Percentiles rank a stretch among this genome's conserved stretches.
phyloP scores from a whole-genome alignment of 1,284 basidiomycete species.

The Apiotrichum montevideense region DNA sequence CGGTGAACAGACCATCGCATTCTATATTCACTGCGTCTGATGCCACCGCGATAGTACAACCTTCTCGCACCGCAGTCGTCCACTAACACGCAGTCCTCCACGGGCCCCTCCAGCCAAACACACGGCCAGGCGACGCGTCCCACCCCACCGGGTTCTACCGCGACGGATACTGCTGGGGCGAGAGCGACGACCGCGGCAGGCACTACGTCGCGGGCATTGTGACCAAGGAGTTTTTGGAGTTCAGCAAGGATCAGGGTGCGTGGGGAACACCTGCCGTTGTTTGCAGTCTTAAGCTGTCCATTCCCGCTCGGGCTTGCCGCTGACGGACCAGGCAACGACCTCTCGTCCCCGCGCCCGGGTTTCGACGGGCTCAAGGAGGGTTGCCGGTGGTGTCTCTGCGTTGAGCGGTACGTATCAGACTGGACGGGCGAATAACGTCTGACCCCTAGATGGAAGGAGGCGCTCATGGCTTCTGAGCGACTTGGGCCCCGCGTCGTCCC shows the following conservation, averaged over 20 bases:
- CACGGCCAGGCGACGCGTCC: constrained; percentile 25
- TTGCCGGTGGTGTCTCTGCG: constrained; percentile 46
- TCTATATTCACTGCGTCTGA: neutral
- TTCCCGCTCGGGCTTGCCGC: no score
- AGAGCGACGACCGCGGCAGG: constrained; percentile 29
- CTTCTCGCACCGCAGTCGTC: neutral
- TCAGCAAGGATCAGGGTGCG: constrained; percentile 36
- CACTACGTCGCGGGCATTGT: constrained; percentile 43
- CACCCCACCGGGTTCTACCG: constrained; percentile 40
- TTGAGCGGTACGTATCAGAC: constrained; percentile 25
- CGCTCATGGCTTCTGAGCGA: constrained; percentile 33
- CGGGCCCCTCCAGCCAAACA: constrained; percentile 34
- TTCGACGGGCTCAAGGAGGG: constrained; percentile 41
- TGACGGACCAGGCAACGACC: constrained; percentile 35
- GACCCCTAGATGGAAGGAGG: constrained; percentile 37
- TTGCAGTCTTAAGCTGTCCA: no score
- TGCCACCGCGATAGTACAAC: neutral
- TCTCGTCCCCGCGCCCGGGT: constrained; percentile 30
- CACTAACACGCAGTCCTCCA: constrained; percentile 26
- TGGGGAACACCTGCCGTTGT: neutral
- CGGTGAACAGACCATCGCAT: neutral
- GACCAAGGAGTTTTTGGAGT: constrained; percentile 40
- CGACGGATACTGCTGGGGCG: constrained; percentile 43
- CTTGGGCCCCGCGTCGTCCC: constrained; percentile 41
- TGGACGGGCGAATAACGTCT: no score